phyloP scores from a whole-genome alignment of 1,139 yeast genomes.

The Pichia sp. region DNA sequence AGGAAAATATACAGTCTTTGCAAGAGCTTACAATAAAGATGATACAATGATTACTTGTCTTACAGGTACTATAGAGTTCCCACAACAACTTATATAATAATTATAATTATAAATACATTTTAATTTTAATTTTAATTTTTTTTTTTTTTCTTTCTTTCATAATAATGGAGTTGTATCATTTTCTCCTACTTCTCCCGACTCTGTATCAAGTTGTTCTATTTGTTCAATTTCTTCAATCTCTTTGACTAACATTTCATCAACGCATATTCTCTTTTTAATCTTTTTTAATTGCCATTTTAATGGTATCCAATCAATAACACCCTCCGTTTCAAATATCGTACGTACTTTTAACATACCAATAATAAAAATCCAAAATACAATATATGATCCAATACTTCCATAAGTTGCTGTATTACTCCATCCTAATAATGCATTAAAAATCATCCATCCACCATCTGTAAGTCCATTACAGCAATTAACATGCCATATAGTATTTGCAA shows the following conservation, averaged over 20 bases:
- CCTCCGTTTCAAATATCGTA: conserved; percentile 57
- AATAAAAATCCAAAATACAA: conserved; percentile 67
- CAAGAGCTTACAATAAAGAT: conserved; percentile 81
- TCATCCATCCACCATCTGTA: conserved; percentile 89
- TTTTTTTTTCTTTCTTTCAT: neutral
- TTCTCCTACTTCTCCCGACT: neutral
- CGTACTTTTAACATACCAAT: conserved; percentile 46
- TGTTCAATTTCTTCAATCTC: conserved; percentile 16
- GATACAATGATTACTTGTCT: conserved; percentile 81
- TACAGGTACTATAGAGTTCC: conserved; percentile 70
- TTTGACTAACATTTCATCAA: conserved; percentile 21
- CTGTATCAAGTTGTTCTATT: neutral
- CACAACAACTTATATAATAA: conserved; percentile 22
- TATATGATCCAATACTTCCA: conserved; percentile 79
- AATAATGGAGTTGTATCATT: conserved; percentile 7
- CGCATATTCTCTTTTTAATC: conserved; percentile 42
- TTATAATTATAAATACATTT: conserved; percentile 4
- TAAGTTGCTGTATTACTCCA: conserved; percentile 96
- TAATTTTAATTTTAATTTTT: neutral
- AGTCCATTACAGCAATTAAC: conserved; percentile 95
- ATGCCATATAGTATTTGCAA: conserved; percentile 80
- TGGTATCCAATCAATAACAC: conserved; percentile 56
- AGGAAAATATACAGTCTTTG: conserved; percentile 78
- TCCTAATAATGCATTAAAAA: conserved; percentile 84
- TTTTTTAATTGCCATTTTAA: conserved; percentile 52